Evolutionary conservation across 2,329 filamentous ascomycete species (phyloP), one percentile per base, ranked within the genome.

Genomic region (Chaetomium sp.): DNA sequence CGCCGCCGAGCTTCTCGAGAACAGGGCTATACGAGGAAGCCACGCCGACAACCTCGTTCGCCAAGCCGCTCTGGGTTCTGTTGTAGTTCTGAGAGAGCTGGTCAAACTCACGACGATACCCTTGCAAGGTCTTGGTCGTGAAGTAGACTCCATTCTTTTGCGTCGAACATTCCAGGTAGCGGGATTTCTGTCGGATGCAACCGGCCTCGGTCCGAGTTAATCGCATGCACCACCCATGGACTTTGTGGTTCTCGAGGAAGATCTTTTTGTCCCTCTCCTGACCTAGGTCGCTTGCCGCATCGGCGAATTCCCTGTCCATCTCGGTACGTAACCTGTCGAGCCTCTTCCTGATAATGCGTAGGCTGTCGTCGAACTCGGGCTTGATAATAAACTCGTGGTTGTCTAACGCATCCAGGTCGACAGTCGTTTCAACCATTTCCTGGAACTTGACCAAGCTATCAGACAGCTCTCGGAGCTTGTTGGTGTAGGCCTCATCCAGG

Each of bases 61-160:
- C 95, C 3, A 99, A 83, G 55, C 93, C 93, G 67, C 87, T 90
- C 78, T 99, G 96, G 0, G 93, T 98, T 61, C 93, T 88, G 78
- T 96, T 96, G 81, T 99, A 99, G 74, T 92, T 97, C 67, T 93
- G 89, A 0, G 92, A 96, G 0, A 97, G 83, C 76, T 98, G 93
- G 74, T 99, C 94, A 70, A 96, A 93, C 72, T 99, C 94, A 60
- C 94, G 87, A 35, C 95, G 90, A 72, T 93, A 86, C 29, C 87
- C 84, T 73, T 93, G 90, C 71, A 99, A 82, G 35, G 85, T 87
- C 61, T 87, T 88, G 3, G 95, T 99, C 1, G 95, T 98, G 77
- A 99, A 99, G 80, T 95, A 99, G 62, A 98, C 95, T 51, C 95
- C 95, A 75, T 97, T 99, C 83, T 99, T 99, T 78, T 98, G 95